Conservation (phyloP, 139 green algal genomes). For the Chlorella sp. region DNA sequence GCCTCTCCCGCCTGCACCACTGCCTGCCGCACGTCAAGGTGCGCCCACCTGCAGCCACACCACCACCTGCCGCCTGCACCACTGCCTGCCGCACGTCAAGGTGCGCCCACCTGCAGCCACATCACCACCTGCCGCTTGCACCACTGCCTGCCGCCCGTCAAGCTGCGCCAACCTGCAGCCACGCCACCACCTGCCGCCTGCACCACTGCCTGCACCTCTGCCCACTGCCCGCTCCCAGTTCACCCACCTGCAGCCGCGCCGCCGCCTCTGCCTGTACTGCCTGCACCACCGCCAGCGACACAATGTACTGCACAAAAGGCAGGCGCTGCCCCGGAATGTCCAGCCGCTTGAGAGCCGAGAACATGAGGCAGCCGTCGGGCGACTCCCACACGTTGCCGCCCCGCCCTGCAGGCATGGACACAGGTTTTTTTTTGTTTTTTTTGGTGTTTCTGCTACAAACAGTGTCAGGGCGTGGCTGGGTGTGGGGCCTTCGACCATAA, state of each 20-base stretch:
- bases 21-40: no score
- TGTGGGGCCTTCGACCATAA: no score
- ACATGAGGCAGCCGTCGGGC: constrained; percentile 94
- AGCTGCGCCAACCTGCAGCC: not conserved
- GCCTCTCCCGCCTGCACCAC: no score
- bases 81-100: no score
- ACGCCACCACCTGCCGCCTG: not conserved
- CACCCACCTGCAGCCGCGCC: constrained; percentile 9
- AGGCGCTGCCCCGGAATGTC: constrained; percentile 64
- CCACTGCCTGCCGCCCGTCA: not conserved
- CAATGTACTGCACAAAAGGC: constrained; percentile 95
- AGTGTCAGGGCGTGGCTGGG: not conserved
- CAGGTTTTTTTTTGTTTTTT: no score
- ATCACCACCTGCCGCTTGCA: no score
- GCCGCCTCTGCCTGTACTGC: constrained; percentile 65
- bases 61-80: no score
- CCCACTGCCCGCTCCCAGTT: not conserved
- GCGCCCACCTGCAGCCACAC: no score
- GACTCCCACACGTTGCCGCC: constrained; percentile 91
- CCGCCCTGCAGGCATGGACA: constrained; percentile 66
- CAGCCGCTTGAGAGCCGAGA: constrained; percentile 69
- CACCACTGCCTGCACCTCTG: not conserved
- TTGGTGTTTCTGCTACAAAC: no score
- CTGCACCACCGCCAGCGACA: constrained; percentile 87
- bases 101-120: no score